Evolutionary conservation across 345 rosid species (phyloP).

Genomic region (Physaria fendleri): DNA sequence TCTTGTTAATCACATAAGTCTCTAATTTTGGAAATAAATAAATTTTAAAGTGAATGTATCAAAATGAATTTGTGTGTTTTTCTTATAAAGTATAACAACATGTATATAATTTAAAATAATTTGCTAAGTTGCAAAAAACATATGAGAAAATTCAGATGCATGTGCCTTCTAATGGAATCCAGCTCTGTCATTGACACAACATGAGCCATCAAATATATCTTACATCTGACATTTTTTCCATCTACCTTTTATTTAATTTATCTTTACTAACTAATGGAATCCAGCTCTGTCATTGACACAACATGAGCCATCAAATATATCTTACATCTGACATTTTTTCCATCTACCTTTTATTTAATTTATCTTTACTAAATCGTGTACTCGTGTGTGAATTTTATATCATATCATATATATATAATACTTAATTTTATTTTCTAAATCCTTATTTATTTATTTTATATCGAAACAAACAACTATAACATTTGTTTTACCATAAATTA

Average conservation of each 20-base stretch:
- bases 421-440: background rate
- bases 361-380: slow-evolving; percentile 33
- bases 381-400: slow-evolving; percentile 19
- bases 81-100: too few species aligned
- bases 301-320: slow-evolving; percentile 44
- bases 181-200: slow-evolving; percentile 50
- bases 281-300: slow-evolving; percentile 55
- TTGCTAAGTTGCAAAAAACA: too few species aligned
- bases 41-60: too few species aligned
- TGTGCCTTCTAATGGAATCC: slow-evolving; percentile 66
- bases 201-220: slow-evolving; percentile 45
- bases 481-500: background rate
- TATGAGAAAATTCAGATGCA: slow-evolving; percentile 30
- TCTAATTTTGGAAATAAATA: too few species aligned
- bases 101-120: too few species aligned
- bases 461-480: background rate
- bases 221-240: slow-evolving; percentile 22
- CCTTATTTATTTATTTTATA: background rate
- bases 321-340: slow-evolving; percentile 25
- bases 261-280: slow-evolving; percentile 54
- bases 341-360: slow-evolving; percentile 10
- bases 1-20: too few species aligned
- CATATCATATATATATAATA: background rate
- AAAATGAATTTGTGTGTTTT: too few species aligned
- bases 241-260: slow-evolving; percentile 11